Conservation (phyloP, 495 filamentous ascomycete genomes). For the Venustampulla echinocandica region DNA sequence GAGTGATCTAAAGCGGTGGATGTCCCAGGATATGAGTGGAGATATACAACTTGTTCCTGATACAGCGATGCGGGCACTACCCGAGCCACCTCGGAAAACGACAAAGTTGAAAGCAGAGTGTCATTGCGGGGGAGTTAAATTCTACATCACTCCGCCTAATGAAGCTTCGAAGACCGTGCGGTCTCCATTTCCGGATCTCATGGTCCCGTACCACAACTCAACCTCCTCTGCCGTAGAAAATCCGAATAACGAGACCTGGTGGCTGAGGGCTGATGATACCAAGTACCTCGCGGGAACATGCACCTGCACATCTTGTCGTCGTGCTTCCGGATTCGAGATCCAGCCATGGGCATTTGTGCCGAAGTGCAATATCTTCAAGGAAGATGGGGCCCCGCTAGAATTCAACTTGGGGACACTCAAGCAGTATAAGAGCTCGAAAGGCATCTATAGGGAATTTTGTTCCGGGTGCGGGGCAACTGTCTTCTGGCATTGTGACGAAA, state of each 20-base stretch:
- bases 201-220: conserved; percentile 36
- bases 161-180: conserved; percentile 28
- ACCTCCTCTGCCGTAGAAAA: conserved; percentile 35
- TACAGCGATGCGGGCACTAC: conserved; percentile 13
- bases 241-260: conserved; percentile 43
- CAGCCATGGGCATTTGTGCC: conserved; percentile 64
- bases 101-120: conserved; percentile 31
- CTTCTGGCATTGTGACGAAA: conserved; percentile 53
- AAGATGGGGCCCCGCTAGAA: conserved; percentile 30
- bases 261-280: conserved; percentile 30
- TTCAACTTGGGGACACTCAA: conserved; percentile 42
- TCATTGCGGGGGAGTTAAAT: conserved; percentile 37
- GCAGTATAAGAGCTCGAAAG: conserved; percentile 44
- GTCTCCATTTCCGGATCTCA: conserved; percentile 46
- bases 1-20: conserved; percentile 27
- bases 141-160: conserved; percentile 31
- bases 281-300: conserved; percentile 60
- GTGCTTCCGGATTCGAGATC: conserved; percentile 55
- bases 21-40: conserved; percentile 18
- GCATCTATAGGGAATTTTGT: conserved; percentile 57
- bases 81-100: conserved; percentile 3
- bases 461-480: conserved; percentile 53
- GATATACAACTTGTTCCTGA: conserved; percentile 33
- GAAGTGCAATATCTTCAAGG: conserved; percentile 46
- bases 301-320: conserved; percentile 53